Base-by-base conservation (phyloP, 2,329 filamentous ascomycete species). In the Clonostachys solani region DNA sequence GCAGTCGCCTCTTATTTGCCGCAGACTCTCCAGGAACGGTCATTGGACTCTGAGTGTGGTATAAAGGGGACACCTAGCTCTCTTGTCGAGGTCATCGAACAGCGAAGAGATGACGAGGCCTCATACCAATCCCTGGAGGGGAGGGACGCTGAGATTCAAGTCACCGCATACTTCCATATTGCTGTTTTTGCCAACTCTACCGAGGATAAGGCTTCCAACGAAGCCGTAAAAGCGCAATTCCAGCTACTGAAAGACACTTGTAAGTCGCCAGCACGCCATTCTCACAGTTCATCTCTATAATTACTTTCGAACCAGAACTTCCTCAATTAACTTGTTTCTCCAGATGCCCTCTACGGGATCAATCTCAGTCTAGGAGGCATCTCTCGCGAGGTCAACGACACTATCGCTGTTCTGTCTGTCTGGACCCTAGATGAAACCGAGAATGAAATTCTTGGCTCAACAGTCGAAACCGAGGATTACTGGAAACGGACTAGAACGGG, bases 401-500 rank as follows among this genome's bases (percentile, higher is more conserved):
- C 15, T 12, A 38, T 38, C 36, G 36, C 36, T n/a, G 36, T 38
- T n/a, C 15, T 38, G 8, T 38, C 36, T 10, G 23, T 29, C 23
- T 38, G 15, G 15, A 38, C 8, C 10, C 36, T 38, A n/a, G 12
- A 38, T 18, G 12, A 12, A 38, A 2, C 15, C 7, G 40, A 41
- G 15, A 19, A 12, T 19, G 17, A 12, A 4, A 12, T 43, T 12
- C 10, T 7, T n/a, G 18, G 41, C 12, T 43, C 41, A 6, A 12
- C 41, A 13, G 19, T 19, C 41, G 41, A 23, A 15, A 23, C 33
- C 41, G 41, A 43, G 15, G 45, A 15, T 13, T 43, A 15, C 10
- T 43, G 41, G 41, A 43, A 19, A 19, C 16, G 23, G 8, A 62
- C 72, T 19, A 64, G 67, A 46, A 63, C 67, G 57, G 65, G 64